These are phyloP conservation scores for Ceratocystis cacaofunesta DNA, from an alignment of 2,329 filamentous ascomycete genomes.

Conservation along the genomic window DNA sequence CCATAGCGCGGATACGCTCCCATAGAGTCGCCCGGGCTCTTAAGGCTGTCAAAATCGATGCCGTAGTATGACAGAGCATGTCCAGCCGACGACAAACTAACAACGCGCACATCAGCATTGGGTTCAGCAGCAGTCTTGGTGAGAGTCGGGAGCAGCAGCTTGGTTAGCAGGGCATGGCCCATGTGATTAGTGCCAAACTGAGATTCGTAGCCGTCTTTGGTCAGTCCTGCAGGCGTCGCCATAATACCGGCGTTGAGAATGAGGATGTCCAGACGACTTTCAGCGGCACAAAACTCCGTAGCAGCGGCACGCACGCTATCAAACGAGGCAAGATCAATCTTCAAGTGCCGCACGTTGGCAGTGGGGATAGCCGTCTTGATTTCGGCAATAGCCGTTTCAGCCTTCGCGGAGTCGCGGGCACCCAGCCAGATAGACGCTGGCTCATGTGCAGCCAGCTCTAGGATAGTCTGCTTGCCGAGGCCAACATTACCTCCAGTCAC, in stretches of 20 bases:
- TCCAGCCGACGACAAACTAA: slow-evolving; percentile 22
- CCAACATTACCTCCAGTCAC: slow-evolving; percentile 31
- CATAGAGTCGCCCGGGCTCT: slow-evolving; percentile 18
- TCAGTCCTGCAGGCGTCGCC: slow-evolving; percentile 23
- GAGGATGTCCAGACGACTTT: slow-evolving; percentile 26
- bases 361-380: slow-evolving; percentile 13
- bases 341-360: slow-evolving; percentile 21
- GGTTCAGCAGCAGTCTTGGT: slow-evolving; percentile 21
- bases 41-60: slow-evolving; percentile 23
- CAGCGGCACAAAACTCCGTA: slow-evolving; percentile 22
- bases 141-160: slow-evolving; percentile 26
- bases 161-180: slow-evolving; percentile 34
- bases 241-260: slow-evolving; percentile 34
- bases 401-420: slow-evolving; percentile 30
- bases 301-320: slow-evolving; percentile 27
- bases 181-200: slow-evolving; percentile 34
- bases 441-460: slow-evolving; percentile 27
- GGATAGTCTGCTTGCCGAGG: slow-evolving; percentile 27
- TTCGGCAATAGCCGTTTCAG: slow-evolving; percentile 20
- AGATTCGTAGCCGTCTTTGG: slow-evolving; percentile 29
- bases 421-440: slow-evolving; percentile 32
- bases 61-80: slow-evolving; percentile 20
- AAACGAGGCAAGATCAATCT: slow-evolving; percentile 28
- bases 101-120: slow-evolving; percentile 22
- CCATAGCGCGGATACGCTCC: slow-evolving; percentile 21